Evolutionary conservation across 2,329 filamentous ascomycete genomes (phyloP).

Genomic region (Clonostachys chloroleuca): DNA sequence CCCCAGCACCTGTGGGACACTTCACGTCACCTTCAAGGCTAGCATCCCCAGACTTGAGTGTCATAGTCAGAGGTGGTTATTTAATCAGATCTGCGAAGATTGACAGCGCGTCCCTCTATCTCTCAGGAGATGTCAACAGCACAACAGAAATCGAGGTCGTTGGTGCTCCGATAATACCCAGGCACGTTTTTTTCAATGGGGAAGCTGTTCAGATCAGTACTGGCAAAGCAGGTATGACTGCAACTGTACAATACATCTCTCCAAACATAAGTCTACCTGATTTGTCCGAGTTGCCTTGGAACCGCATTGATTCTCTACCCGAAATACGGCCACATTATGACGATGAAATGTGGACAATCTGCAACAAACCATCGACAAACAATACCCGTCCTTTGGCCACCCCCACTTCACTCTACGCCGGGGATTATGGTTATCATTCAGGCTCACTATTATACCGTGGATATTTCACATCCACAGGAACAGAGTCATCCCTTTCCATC

Average conservation of each 20-base stretch:
- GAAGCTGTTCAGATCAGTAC: too few relatives aligned
- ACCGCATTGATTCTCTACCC: slow-evolving; percentile 9
- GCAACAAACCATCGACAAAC: slow-evolving; percentile 7
- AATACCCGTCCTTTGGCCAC: slow-evolving; percentile 34
- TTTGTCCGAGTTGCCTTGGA: slow-evolving; percentile 18
- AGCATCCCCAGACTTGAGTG: slow-evolving; percentile 4
- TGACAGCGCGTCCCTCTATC: slow-evolving; percentile 47
- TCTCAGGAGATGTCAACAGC: slow-evolving; percentile 69
- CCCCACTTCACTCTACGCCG: slow-evolving; percentile 57
- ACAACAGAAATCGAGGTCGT: slow-evolving; percentile 67
- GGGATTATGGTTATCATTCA: slow-evolving; percentile 66
- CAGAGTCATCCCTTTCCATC: slow-evolving; percentile 48
- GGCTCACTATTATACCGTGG: slow-evolving; percentile 63
- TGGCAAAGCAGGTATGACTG: too few relatives aligned
- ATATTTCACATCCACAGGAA: slow-evolving; percentile 56
- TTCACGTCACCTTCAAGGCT: too few relatives aligned
- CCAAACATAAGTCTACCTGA: slow-evolving; percentile 6
- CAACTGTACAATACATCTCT: background rate
- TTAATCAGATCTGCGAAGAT: slow-evolving; percentile 56
- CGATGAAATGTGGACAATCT: slow-evolving; percentile 31
- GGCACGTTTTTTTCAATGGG: slow-evolving; percentile 33
- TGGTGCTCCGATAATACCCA: slow-evolving; percentile 48
- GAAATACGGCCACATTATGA: slow-evolving; percentile 9
- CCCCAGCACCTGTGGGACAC: too few relatives aligned
- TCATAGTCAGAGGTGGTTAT: slow-evolving; percentile 62